Evolutionary conservation across 1,284 basidiomycete genomes (phyloP), one percentile per base, ranked within the genome.

Genomic region (Papiliotrema nemorosa): DNA sequence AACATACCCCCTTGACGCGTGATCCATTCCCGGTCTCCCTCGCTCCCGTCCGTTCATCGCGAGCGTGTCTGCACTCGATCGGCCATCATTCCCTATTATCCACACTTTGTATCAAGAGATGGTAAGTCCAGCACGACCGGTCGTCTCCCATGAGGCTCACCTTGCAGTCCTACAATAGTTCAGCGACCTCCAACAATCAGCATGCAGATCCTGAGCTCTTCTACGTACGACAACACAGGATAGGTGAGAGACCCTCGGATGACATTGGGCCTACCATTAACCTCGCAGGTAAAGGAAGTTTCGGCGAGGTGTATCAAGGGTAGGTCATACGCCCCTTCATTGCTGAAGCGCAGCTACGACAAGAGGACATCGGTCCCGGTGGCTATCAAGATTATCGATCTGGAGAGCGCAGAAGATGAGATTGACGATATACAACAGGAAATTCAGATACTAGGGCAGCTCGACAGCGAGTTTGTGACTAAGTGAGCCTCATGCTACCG

Each of bases 361-460:
- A 90, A 90, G 70, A 82, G 89, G 50, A 93, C 90, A 26, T 86
- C 90, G 70, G 86, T 87, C 75, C 91, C 91, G 1, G 92, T 96
- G 31, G 91, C 91, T 36, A 96, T 97, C 79, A 97, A 97, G 83
- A 93, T 97, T 62, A 97, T 98, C 72, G 92, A 98, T 78, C 82
- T 99, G 33, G 94, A 99, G 76, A 91, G 89, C 66, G 93, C 94
- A 46, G 94, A 97, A 73, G 96, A 99, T 69, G 96, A 99, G 78
- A 97, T 98, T 72, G 93, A 97, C 73, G 94, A 98, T 76, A 97
- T 99, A 53, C 94, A 98, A 67, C 91, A 96, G 73, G 96, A 99
- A 75, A 98, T 98, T 56, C 89, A 94, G 73, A 97, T 97, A 58
- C 82, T 99, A 20, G 92, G 90, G n/a, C 94, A 97, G 72, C 77